Percentiles rank a stretch among this genome's conserved stretches.
Conservation (phyloP, 306 rosid genomes). For the Castanospermum australe region DNA sequence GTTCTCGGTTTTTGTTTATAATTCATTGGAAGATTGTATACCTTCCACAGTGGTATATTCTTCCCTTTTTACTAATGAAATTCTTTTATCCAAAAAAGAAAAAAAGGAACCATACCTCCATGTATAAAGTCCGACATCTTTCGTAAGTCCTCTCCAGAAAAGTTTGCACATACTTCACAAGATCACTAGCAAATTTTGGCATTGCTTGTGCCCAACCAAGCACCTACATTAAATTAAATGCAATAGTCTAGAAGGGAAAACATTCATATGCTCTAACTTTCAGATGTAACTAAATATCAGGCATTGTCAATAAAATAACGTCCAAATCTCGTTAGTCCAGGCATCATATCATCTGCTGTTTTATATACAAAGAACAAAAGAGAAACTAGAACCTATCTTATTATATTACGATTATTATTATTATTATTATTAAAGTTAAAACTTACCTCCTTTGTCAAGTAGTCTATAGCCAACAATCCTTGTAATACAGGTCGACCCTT, state of each 20-base stretch:
- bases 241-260: conserved; percentile 17
- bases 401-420: conserved; percentile 3
- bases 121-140: conserved; percentile 95
- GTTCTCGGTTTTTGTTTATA: neutral
- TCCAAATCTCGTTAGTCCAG: neutral
- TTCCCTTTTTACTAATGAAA: neutral
- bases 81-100: neutral
- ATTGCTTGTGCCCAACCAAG: conserved; percentile 99
- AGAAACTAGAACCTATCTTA: neutral
- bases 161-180: conserved; percentile 95
- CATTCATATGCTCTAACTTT: conserved; percentile 16
- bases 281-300: conserved; percentile 25
- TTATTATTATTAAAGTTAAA: conserved; percentile 21
- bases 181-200: conserved; percentile 94
- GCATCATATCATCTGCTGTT: neutral
- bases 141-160: conserved; percentile 94
- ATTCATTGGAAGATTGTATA: neutral
- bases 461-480: conserved; percentile 94
- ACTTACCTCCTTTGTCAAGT: conserved; percentile 89
- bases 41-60: neutral
- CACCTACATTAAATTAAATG: conserved; percentile 58
- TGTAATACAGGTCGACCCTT: conserved; percentile 97
- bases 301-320: conserved; percentile 9
- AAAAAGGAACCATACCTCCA: conserved; percentile 66
- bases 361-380: conserved; percentile 12